A percentile compares a stretch with the other conserved stretches of the same genome.
These are phyloP conservation scores for Infundibulicybe gibba DNA, from an alignment of 768 basidiomycete genomes.

Conservation along the genomic window DNA sequence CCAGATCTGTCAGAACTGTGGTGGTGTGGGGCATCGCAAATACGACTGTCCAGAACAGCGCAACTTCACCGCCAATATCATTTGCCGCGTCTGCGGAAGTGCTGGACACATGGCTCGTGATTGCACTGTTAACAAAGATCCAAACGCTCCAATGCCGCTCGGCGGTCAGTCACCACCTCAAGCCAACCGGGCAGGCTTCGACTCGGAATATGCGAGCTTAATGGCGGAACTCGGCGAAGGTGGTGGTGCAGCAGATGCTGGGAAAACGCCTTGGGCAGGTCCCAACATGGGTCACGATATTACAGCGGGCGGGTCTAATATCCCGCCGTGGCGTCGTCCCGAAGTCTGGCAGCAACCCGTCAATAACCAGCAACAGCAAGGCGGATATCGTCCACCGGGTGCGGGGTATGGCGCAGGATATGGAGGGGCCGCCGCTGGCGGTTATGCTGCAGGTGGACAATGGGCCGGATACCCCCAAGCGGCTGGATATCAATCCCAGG, in stretches of 20 bases:
- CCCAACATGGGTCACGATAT: constrained; percentile 58
- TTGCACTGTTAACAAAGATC: constrained; percentile 91
- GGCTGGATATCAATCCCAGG: constrained; percentile 54
- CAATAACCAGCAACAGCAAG: constrained; percentile 45
- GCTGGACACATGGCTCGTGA: constrained; percentile 99
- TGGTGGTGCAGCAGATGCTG: constrained; percentile 51
- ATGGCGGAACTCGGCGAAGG: constrained; percentile 98
- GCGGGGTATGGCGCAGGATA: constrained; percentile 48
- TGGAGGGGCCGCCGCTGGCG: constrained; percentile 32
- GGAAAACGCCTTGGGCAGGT: constrained; percentile 50
- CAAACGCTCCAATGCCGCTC: constrained; percentile 54
- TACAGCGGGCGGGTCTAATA: constrained; percentile 71
- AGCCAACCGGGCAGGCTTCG: constrained; percentile 75
- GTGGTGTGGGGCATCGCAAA: constrained; percentile 92
- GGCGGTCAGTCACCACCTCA: constrained; percentile 46
- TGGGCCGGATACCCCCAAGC: constrained; percentile 47
- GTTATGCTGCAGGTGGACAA: constrained; percentile 38
- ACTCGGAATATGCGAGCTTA: constrained; percentile 94
- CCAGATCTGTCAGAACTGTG: constrained; percentile 97
- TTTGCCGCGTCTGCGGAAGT: constrained; percentile 97
- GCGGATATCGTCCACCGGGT: constrained; percentile 70
- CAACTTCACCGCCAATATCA: constrained; percentile 99
- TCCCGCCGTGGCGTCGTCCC: constrained; percentile 90
- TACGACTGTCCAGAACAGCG: constrained; percentile 98
- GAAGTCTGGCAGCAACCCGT: constrained; percentile 75